Base-by-base conservation (phyloP, 179 eudicot genomes). In the Amaranthus tricolor region DNA sequence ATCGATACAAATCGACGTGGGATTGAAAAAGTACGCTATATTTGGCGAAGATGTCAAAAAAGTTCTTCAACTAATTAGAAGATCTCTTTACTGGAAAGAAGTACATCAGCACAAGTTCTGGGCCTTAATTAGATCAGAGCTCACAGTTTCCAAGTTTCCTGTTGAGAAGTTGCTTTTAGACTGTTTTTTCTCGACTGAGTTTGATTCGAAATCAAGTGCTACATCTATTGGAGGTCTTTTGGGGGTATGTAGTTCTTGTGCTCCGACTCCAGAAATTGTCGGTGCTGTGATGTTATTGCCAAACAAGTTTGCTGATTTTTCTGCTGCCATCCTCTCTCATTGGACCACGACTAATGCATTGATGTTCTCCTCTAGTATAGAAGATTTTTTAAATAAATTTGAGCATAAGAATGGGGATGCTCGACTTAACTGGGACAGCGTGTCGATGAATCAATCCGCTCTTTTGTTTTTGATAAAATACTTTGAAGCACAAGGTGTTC, bases 211-310 rank as follows among this genome's bases (percentile, higher is more conserved):
- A 24, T 62, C 31, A 24, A 43, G 67, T 74, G 80, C 74, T 51
- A 40, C 80, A 52, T 78, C 63, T 31, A 56, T 80, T 61, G 80
- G 67, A 53, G 85, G 85, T 40, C 76, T 82, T 64, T 72, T 75
- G 66, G 76, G 44, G 44, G 71, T 82, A 13, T 80, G 85, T 70
- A 62, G 73, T 62, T 62, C 76, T 60, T 76, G 69, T 75, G 62
- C 76, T 68, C 88, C 88, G 24, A 77, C 86, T 47, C 84, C 81
- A 11, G 84, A 77, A 75, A 77, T 80, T 70, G 86, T 83, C 9
- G 79, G 81, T 45, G 77, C 79, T 58, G 61, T 80, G 19, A 58
- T 83, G 81, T 77, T 80, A 65, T 66, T 83, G 71, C 83, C 86
- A 6, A 56, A 67, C 50, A 19, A 71, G 48, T 77, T 83, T 68